These are phyloP conservation scores for Aegilops speltoides DNA, from an alignment of 176 grass and related monocot species.

Conservation along the genomic window DNA sequence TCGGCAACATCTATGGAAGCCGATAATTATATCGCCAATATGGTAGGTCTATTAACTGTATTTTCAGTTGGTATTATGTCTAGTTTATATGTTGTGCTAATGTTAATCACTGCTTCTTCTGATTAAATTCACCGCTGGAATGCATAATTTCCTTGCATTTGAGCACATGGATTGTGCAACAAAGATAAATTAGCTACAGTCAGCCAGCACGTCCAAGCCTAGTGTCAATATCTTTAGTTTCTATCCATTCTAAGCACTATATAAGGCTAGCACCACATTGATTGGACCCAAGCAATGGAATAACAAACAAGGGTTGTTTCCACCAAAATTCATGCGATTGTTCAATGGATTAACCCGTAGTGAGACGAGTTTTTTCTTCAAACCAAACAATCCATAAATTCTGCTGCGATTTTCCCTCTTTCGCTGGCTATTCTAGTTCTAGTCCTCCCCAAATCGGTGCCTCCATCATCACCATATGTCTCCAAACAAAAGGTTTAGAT, in stretches of 20 bases:
- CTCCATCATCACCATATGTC: neutral
- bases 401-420: neutral
- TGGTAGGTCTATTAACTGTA: neutral
- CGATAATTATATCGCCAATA: neutral
- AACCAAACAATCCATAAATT: neutral
- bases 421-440: neutral
- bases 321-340: neutral
- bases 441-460: neutral
- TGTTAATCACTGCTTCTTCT: neutral
- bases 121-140: neutral
- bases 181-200: neutral
- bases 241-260: neutral
- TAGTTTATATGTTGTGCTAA: neutral
- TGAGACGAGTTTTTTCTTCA: neutral
- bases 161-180: neutral
- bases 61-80: neutral
- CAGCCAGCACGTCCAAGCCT: neutral
- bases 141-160: constrained; percentile 2
- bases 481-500: neutral
- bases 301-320: neutral
- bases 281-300: neutral
- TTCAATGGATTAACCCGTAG: neutral
- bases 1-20: neutral
- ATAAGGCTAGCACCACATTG: neutral
- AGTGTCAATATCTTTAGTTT: neutral